These are phyloP conservation scores for Sporothrix pallida DNA, from an alignment of 2,329 filamentous ascomycete species.

Conservation along the genomic window DNA sequence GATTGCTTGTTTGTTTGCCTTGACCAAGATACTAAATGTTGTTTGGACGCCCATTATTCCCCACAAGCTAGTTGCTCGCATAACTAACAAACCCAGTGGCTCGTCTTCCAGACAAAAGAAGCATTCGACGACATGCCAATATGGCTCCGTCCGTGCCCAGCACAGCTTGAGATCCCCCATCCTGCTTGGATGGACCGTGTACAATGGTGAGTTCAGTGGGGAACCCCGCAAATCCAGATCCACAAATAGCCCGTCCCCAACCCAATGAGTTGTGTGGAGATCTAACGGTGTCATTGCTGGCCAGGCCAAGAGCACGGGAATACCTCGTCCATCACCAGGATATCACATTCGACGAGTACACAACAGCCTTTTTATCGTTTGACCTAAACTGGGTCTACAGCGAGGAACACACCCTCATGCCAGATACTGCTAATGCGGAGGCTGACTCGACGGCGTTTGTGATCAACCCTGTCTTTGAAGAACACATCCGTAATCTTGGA, in stretches of 20 bases:
- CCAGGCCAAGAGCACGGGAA: not conserved
- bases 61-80: not conserved
- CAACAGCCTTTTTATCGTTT: not conserved
- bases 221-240: too few species aligned
- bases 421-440: not conserved
- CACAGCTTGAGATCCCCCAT: not conserved
- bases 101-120: not conserved
- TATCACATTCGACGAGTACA: not conserved
- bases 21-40: not conserved
- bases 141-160: conserved; percentile 1
- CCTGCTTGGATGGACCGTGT: conserved; percentile 1
- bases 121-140: not conserved
- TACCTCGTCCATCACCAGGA: not conserved
- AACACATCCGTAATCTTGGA: not conserved
- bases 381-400: not conserved
- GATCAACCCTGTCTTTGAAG: not conserved
- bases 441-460: not conserved
- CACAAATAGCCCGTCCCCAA: too few species aligned
- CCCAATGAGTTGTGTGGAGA: too few species aligned
- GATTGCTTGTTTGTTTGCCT: not conserved
- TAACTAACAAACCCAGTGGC: not conserved
- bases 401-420: not conserved
- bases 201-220: not conserved
- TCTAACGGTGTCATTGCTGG: not conserved
- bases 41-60: not conserved